Evolutionary conservation across 2,329 filamentous ascomycete genomes (phyloP).

Genomic region (Colletotrichum sp.): DNA sequence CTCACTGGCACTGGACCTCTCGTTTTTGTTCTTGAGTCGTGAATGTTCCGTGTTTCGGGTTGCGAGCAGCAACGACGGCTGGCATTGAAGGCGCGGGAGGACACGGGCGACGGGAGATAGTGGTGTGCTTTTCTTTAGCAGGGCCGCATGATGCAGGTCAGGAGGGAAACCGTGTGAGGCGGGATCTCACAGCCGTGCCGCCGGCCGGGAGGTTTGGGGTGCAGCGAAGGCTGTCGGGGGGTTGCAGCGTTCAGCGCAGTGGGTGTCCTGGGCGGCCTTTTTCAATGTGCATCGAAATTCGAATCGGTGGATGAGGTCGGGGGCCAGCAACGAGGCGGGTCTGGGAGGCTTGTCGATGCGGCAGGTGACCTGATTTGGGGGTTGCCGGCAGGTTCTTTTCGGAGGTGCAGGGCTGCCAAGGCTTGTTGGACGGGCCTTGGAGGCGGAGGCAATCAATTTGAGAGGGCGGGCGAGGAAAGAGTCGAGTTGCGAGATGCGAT

Average conservation of each 20-base stretch:
- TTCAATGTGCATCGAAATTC: neutral
- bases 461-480: neutral
- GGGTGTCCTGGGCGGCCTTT: neutral
- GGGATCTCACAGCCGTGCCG: slow-evolving; percentile 3
- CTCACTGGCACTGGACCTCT: neutral
- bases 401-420: neutral
- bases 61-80: neutral
- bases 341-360: slow-evolving; percentile 1
- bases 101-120: neutral
- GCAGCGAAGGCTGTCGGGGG: neutral
- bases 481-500: neutral
- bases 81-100: neutral
- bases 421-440: neutral
- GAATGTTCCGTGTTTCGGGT: neutral
- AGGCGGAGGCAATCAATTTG: slow-evolving; percentile 3
- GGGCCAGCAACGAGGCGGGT: neutral
- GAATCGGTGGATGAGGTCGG: neutral
- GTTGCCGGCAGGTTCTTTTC: slow-evolving; percentile 11
- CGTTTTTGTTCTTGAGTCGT: neutral
- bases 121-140: slow-evolving; percentile 1
- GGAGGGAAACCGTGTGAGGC: neutral
- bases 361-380: slow-evolving; percentile 12
- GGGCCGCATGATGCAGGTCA: slow-evolving; percentile 16
- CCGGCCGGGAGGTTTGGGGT: neutral
- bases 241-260: neutral